Evolutionary conservation across 495 filamentous ascomycete genomes (phyloP).

Genomic region (Penicillium desertorum): DNA sequence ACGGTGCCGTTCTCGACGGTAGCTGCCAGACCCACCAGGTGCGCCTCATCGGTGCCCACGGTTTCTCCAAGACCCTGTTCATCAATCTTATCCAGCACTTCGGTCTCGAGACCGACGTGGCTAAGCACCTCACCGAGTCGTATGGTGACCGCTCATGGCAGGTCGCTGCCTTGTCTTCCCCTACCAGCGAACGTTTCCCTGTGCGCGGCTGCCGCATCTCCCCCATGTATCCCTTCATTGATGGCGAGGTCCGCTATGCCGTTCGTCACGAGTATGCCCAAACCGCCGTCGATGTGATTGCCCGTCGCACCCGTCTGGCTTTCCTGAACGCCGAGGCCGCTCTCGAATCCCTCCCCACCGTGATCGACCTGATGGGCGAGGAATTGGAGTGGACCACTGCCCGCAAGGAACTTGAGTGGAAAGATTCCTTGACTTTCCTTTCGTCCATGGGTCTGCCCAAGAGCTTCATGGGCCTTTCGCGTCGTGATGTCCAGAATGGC

Average conservation of each 20-base stretch:
- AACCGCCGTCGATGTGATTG: slow-evolving; percentile 88
- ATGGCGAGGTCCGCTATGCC: slow-evolving; percentile 91
- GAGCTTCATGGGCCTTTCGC: slow-evolving; percentile 65
- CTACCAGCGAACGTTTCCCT: slow-evolving; percentile 83
- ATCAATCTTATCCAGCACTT: slow-evolving; percentile 99
- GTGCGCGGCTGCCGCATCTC: slow-evolving; percentile 82
- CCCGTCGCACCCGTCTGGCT: slow-evolving; percentile 80
- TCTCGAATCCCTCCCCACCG: slow-evolving; percentile 79
- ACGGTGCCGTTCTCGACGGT: slow-evolving; percentile 76
- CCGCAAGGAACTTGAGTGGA: slow-evolving; percentile 83
- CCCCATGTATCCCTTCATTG: slow-evolving; percentile 88
- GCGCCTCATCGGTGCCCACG: slow-evolving; percentile 88
- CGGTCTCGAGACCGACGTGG: slow-evolving; percentile 92
- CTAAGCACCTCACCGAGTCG: slow-evolving; percentile 81
- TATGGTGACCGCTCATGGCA: slow-evolving; percentile 98
- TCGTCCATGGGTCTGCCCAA: slow-evolving; percentile 85
- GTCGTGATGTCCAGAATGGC: slow-evolving; percentile 77
- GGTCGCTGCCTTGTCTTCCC: slow-evolving; percentile 78
- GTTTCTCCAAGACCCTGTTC: slow-evolving; percentile 92
- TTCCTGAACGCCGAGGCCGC: slow-evolving; percentile 97
- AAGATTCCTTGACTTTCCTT: slow-evolving; percentile 72
- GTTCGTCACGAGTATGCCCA: slow-evolving; percentile 91
- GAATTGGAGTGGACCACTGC: slow-evolving; percentile 80
- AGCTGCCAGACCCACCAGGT: slow-evolving; percentile 89
- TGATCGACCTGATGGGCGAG: slow-evolving; percentile 92